Base-by-base conservation (phyloP, 495 filamentous ascomycete genomes). In the Talaromyces proteolyticus region DNA sequence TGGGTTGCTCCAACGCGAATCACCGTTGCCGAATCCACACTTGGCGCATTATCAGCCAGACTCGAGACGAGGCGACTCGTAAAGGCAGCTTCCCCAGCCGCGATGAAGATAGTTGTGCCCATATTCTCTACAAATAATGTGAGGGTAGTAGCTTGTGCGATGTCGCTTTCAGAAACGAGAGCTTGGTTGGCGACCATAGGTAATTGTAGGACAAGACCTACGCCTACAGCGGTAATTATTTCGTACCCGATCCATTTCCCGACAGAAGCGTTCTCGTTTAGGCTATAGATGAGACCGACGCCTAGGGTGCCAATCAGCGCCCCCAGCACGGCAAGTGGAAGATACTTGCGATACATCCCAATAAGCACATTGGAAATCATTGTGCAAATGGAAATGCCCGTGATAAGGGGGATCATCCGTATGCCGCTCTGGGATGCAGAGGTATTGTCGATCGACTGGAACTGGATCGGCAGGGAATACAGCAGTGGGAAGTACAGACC, bases 1-100 rank as follows among this genome's bases (percentile, higher is more conserved):
- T 76, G 59, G 0, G 75, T 68, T 1, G 79, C 81, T 6, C 81
- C 80, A 2, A 72, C 73, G 4, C 42, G 53, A 6, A 80, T 51
- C 3, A 80, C 67, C 1, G 57, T 8, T 0, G 20, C 20, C 1
- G 76, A 69, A 53, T 72, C 54, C 24, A 81, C 59, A 6, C 37
- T 50, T 0, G 77, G 77, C 6, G 69, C 74, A 1, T 51, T 58
- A 5, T 38, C 40, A 3, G 63, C 49, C 7, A 92, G 61, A 26
- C 82, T 81, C 22, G 70, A 59, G 37, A 85, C 55, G 0, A 93
- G 76, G 42, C 79, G 72, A 63, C 87, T 89, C 41, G 78, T 77
- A 61, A 94, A 91, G 39, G 94, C 74, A 44, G 84, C 90, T 59
- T 94, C 84, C 1, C 67, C 84, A 25, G 91, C 84, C 0, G 79